phyloP scores from a whole-genome alignment of 1,284 basidiomycete genomes.

The Cryptococcus maquisensis region DNA sequence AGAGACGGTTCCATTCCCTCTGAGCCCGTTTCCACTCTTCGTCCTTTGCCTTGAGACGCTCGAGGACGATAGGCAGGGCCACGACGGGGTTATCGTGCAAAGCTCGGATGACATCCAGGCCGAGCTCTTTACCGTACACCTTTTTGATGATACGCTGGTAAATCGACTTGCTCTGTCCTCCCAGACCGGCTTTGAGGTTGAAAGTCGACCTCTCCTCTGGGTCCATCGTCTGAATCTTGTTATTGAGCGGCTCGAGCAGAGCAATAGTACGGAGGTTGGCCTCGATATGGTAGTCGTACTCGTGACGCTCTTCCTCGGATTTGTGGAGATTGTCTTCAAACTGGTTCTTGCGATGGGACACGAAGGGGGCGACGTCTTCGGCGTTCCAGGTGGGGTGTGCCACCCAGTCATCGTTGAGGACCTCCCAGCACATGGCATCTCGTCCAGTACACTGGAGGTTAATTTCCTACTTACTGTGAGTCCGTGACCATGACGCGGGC shows the following conservation, averaged over 20 bases:
- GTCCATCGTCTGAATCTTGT: conserved; percentile 83
- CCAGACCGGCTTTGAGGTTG: conserved; percentile 82
- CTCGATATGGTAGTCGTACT: conserved; percentile 96
- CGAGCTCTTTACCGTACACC: conserved; percentile 77
- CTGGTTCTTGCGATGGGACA: conserved; percentile 93
- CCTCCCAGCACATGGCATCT: conserved; percentile 91
- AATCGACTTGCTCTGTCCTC: conserved; percentile 79
- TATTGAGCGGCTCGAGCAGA: conserved; percentile 82
- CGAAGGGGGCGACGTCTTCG: conserved; percentile 90
- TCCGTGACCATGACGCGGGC: background rate
- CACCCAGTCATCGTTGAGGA: conserved; percentile 94
- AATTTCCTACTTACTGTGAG: conserved; percentile 61
- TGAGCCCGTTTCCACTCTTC: conserved; percentile 96
- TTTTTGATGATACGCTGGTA: conserved; percentile 94
- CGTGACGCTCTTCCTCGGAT: conserved; percentile 96
- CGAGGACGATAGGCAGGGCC: conserved; percentile 86
- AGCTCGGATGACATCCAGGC: conserved; percentile 79
- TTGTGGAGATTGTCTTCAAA: conserved; percentile 96
- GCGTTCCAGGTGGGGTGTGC: conserved; percentile 96
- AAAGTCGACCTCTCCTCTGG: conserved; percentile 79
- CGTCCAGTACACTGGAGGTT: conserved; percentile 88
- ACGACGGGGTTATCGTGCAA: conserved; percentile 89
- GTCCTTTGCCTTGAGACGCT: conserved; percentile 87
- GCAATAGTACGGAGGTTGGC: conserved; percentile 88
- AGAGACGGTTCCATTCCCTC: conserved; percentile 94